Base-by-base conservation (phyloP, 2,329 filamentous ascomycete genomes). In the Apiospora malaysiana region DNA sequence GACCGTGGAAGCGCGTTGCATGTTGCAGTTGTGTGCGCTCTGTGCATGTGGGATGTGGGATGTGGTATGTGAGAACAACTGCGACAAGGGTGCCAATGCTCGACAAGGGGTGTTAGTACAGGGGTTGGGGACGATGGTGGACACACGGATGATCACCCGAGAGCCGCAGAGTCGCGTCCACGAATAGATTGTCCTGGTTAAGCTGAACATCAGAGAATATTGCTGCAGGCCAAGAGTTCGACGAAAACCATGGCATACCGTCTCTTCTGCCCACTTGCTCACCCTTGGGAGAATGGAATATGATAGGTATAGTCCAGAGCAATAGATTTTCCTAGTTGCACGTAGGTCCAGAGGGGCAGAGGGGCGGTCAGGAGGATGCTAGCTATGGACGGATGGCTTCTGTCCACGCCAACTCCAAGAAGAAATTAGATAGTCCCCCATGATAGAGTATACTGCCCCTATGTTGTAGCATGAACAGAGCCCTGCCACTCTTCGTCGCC, bases 101-200 rank as follows among this genome's bases (percentile, higher is more conserved):
- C 32, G 56, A 63, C 56, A 63, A 63, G 32, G 51, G 56, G 56
- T 2, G 8, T 40, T 14, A 40, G 56, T 37, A 32, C 56, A 63
- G 56, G 56, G 56, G 56, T 63, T 40, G 21, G 56, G 56, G 56
- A 63, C 56, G 18, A 32, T 63, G 56, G 56, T 63, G 56, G 56
- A n/a, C 56, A 40, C 56, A 40, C 56, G 56, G 56, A 63, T 40
- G 56, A 63, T 63, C 56, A 63, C 32, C 56, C 56, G 56, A 63
- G 32, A 63, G 56, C 56, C 56, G 56, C 56, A 63, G 21, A 40
- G 56, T 40, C 8, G 56, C 32, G 21, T 63, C 32, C 32, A 40
- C 56, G 56, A 63, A 63, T 63, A 40, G 56, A 7, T 37, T 63
- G 56, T 63, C 56, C 8, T 63, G 56, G 27, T 40, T 21, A 12